Evolutionary conservation across 768 basidiomycete genomes (phyloP).

Genomic region (Auricularia sp.): DNA sequence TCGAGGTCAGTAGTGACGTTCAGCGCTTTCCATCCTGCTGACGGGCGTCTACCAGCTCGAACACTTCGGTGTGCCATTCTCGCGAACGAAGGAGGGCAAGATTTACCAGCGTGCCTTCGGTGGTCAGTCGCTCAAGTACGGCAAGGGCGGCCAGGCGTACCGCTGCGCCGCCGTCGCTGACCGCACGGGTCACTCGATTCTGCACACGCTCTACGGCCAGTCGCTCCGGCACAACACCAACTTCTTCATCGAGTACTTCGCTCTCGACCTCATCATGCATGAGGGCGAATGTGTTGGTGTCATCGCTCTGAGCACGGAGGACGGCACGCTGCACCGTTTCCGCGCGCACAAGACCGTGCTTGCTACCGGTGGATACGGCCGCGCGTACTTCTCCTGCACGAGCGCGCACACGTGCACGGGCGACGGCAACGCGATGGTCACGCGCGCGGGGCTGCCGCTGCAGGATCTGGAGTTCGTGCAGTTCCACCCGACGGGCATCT

Average conservation of each 20-base stretch:
- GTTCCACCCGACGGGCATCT: conserved; percentile 99
- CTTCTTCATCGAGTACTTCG: conserved; percentile 99
- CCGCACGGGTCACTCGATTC: conserved; percentile 94
- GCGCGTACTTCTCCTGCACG: conserved; percentile 96
- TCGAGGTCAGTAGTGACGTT: conserved; percentile 49
- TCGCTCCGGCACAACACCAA: conserved; percentile 98
- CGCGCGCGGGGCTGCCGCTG: conserved; percentile 87
- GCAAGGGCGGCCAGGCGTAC: conserved; percentile 98
- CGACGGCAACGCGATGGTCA: conserved; percentile 98
- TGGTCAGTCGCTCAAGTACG: conserved; percentile 92
- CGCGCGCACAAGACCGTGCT: conserved; percentile 96
- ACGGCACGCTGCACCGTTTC: conserved; percentile 97
- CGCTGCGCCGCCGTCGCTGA: conserved; percentile 98
- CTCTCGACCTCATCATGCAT: conserved; percentile 97
- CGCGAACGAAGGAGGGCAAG: conserved; percentile 95
- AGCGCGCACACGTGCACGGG: conserved; percentile 98
- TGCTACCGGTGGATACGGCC: conserved; percentile 96
- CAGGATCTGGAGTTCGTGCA: conserved; percentile 99
- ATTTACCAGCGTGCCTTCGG: conserved; percentile 99
- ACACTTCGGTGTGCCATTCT: conserved; percentile 98
- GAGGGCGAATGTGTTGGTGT: conserved; percentile 99
- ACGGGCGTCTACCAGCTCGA: conserved; percentile 55
- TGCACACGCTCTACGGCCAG: conserved; percentile 98
- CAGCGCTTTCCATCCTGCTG: too few relatives aligned
- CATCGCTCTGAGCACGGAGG: conserved; percentile 98